Conservation (phyloP, 257 asterid genomes). For the Pogostemon cablin region DNA sequence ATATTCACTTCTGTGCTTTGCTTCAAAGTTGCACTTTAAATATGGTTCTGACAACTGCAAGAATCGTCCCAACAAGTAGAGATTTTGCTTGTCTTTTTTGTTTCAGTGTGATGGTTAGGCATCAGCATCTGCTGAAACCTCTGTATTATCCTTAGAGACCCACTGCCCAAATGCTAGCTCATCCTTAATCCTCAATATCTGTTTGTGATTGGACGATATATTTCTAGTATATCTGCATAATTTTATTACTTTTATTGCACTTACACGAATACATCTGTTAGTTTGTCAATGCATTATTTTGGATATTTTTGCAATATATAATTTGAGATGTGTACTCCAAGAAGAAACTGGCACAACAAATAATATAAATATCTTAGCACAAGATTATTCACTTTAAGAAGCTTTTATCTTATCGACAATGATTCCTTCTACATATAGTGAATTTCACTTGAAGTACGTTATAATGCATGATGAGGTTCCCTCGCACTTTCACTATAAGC, state of each 20-base stretch:
- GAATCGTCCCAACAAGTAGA: conserved; percentile 5
- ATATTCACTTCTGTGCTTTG: not conserved
- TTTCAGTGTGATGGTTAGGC: conserved; percentile 14
- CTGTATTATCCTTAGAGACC: not conserved
- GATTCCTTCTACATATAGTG: conserved; percentile 13
- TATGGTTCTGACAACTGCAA: conserved; percentile 17
- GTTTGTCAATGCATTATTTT: not conserved
- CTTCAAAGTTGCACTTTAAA: conserved; percentile 13
- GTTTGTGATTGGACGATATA: conserved; percentile 2
- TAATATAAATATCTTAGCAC: not conserved
- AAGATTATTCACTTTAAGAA: conserved; percentile 25
- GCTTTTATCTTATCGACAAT: conserved; percentile 10
- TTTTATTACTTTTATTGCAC: not conserved
- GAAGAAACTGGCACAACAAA: conserved; percentile 3
- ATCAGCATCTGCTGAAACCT: conserved; percentile 26
- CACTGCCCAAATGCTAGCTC: too few relatives aligned
- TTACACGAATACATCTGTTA: not conserved
- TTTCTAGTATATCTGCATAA: not conserved
- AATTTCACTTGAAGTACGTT: conserved; percentile 18
- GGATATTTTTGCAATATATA: not conserved
- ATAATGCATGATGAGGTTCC: not conserved
- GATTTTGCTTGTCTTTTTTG: conserved; percentile 16
- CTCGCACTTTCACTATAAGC: not conserved
- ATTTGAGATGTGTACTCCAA: conserved; percentile 2
- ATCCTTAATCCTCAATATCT: not conserved